Percentiles rank a stretch among this genome's conserved stretches.
These are phyloP conservation scores for Yamadazyma conglobata DNA, from an alignment of 1,139 yeast genomes.

Conservation along the genomic window DNA sequence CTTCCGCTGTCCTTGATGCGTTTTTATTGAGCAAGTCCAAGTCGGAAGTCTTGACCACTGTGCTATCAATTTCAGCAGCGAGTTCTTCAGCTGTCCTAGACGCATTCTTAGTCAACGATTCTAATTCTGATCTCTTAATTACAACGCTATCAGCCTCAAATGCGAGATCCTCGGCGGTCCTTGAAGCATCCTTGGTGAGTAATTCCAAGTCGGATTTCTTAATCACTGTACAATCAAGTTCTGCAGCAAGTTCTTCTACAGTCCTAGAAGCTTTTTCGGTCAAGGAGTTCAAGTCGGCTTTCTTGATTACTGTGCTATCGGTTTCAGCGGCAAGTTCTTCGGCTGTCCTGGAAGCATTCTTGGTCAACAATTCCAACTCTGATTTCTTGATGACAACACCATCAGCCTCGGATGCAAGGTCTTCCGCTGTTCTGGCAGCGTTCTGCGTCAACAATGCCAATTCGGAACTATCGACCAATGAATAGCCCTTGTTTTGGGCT, in stretches of 20 bases:
- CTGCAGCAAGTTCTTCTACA: conserved; percentile 17
- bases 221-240: conserved; percentile 19
- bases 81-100: conserved; percentile 14
- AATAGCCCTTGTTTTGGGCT: conserved; percentile 7
- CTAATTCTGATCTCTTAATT: conserved; percentile 7
- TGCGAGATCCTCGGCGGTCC: too few relatives aligned
- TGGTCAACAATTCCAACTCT: conserved; percentile 11
- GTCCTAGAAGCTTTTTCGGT: conserved; percentile 5
- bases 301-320: not conserved
- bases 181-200: conserved; percentile 3
- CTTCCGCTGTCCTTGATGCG: too few relatives aligned
- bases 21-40: conserved; percentile 11
- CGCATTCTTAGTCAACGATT: conserved; percentile 8
- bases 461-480: not conserved
- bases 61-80: conserved; percentile 23
- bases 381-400: conserved; percentile 9
- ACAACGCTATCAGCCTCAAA: conserved; percentile 4
- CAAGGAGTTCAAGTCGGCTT: conserved; percentile 11
- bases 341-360: conserved; percentile 15
- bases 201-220: conserved; percentile 19
- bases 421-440: conserved; percentile 12
- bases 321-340: conserved; percentile 11
- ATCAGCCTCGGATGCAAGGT: conserved; percentile 24
- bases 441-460: conserved; percentile 10
- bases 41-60: conserved; percentile 16